These are phyloP conservation scores for Chaetomiaceae sp. DNA, from an alignment of 2,329 filamentous ascomycete genomes.

Conservation along the genomic window DNA sequence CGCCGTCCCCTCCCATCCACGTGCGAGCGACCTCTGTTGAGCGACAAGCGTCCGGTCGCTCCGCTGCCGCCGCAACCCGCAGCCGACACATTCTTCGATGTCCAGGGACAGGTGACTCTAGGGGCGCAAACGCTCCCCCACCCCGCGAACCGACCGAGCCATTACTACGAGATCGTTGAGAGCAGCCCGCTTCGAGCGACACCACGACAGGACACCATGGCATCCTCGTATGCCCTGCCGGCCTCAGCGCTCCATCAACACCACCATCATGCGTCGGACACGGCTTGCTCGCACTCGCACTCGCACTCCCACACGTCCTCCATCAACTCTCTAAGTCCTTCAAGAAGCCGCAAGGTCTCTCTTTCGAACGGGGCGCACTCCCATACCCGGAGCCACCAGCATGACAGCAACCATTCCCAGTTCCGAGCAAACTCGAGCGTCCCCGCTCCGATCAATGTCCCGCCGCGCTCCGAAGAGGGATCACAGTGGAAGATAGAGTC, in stretches of 20 bases:
- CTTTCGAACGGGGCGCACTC: constrained; percentile 15
- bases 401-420: constrained; percentile 30
- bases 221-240: constrained; percentile 52
- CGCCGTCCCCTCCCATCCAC: too few relatives aligned
- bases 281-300: constrained; percentile 31
- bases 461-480: constrained; percentile 33
- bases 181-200: neutral
- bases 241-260: constrained; percentile 46
- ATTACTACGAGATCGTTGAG: neutral
- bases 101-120: neutral
- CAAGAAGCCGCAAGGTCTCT: constrained; percentile 19
- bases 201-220: constrained; percentile 35
- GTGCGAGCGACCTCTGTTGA: neutral
- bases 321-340: constrained; percentile 18
- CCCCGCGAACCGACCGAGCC: neutral
- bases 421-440: constrained; percentile 34
- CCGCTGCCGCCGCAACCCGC: neutral
- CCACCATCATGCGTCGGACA: constrained; percentile 34
- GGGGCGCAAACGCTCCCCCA: constrained; percentile 9
- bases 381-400: constrained; percentile 31
- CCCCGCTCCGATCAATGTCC: constrained; percentile 33
- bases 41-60: neutral
- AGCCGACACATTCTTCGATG: neutral
- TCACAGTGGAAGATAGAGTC: constrained; percentile 40
- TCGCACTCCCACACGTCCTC: constrained; percentile 35